These are phyloP conservation scores for Kondoa malvinella DNA, from an alignment of 768 basidiomycete species.

Conservation along the genomic window DNA sequence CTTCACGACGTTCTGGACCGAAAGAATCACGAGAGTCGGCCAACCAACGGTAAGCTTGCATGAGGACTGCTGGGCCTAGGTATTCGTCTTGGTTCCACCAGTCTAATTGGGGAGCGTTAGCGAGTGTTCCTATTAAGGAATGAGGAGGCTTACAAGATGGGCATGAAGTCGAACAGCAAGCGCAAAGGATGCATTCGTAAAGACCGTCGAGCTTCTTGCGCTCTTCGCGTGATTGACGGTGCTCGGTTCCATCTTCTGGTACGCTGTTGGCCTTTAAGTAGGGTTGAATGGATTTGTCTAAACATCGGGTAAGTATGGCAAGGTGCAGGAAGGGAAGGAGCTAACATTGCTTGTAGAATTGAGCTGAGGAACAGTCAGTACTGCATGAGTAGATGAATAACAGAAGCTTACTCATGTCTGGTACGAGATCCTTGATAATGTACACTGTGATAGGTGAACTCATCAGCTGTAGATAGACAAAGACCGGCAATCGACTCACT, in stretches of 20 bases:
- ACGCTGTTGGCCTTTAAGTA: slow-evolving; percentile 50
- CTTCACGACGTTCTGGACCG: slow-evolving; percentile 64
- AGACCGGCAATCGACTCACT: slow-evolving; percentile 43
- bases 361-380: slow-evolving; percentile 46
- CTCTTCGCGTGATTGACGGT: slow-evolving; percentile 76
- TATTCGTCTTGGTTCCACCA: slow-evolving; percentile 99
- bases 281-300: slow-evolving; percentile 88
- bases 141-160: slow-evolving; percentile 39
- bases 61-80: slow-evolving; percentile 85
- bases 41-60: slow-evolving; percentile 75
- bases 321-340: not conserved
- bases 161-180: slow-evolving; percentile 93
- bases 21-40: slow-evolving; percentile 81
- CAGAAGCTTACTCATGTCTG: slow-evolving; percentile 32
- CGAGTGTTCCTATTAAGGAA: not conserved
- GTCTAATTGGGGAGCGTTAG: slow-evolving; percentile 39
- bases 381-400: not conserved
- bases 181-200: slow-evolving; percentile 72
- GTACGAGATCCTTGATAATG: slow-evolving; percentile 95
- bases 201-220: slow-evolving; percentile 88
- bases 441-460: slow-evolving; percentile 60
- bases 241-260: slow-evolving; percentile 39
- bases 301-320: not conserved
- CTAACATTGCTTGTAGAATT: slow-evolving; percentile 92
- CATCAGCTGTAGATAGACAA: slow-evolving; percentile 1